Evolutionary conservation across 768 basidiomycete species (phyloP).

Genomic region (Amanita muscaria): DNA sequence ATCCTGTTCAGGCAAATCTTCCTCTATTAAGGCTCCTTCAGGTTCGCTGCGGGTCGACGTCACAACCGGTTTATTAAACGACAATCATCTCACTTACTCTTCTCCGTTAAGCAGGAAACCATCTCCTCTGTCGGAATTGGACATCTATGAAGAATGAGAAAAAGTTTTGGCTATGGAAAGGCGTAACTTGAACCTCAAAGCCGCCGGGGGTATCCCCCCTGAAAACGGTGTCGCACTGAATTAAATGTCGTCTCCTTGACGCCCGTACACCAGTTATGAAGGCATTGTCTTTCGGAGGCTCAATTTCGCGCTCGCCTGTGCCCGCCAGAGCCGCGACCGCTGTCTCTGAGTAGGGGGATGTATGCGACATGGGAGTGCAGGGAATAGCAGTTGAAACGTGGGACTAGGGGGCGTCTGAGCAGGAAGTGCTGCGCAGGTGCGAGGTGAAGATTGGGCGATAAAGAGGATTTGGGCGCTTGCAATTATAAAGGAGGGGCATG

Average conservation of each 20-base stretch:
- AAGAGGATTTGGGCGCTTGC: constrained; percentile 3
- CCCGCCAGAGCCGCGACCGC: neutral
- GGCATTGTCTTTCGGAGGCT: neutral
- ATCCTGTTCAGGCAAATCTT: no score
- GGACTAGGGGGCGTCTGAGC: neutral
- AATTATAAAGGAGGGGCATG: constrained; percentile 2
- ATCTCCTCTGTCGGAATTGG: no score
- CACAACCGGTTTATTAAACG: neutral
- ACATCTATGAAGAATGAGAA: no score
- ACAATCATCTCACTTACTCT: no score
- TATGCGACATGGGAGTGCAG: neutral
- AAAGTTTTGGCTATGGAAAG: no score
- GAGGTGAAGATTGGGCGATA: neutral
- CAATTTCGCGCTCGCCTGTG: neutral
- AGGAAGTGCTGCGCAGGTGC: neutral
- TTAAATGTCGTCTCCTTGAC: constrained; percentile 1
- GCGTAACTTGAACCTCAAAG: no score
- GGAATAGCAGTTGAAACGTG: neutral
- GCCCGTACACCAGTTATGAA: neutral
- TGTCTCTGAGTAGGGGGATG: no score
- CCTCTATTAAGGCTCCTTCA: neutral
- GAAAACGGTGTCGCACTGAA: neutral
- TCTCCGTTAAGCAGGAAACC: no score
- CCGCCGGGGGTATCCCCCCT: neutral
- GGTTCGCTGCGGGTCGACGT: neutral